Conservation (phyloP, 179 eudicot genomes). For the Carnegiea gigantea region DNA sequence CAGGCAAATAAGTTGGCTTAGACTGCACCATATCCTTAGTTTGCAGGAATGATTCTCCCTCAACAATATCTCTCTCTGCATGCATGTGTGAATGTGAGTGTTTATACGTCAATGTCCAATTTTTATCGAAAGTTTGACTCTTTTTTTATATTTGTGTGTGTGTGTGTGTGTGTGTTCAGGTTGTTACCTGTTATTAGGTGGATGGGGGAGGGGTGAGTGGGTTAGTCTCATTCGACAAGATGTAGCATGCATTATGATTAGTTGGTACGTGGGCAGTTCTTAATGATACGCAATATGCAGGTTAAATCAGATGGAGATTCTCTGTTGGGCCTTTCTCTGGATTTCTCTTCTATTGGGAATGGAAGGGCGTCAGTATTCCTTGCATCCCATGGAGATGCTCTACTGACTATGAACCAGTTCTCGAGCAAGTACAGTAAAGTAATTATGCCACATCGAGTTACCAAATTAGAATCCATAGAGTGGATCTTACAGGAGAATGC, state of each 20-base stretch:
- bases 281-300: constrained; percentile 38
- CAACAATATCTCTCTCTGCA: neutral
- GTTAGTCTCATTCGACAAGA: neutral
- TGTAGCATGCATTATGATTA: neutral
- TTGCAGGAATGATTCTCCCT: neutral
- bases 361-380: constrained; percentile 53
- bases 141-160: too few species aligned
- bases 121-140: too few species aligned
- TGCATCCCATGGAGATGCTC: constrained; percentile 56
- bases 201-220: neutral
- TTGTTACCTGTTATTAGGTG: neutral
- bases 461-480: constrained; percentile 38
- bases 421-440: constrained; percentile 55
- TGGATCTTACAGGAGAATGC: constrained; percentile 66
- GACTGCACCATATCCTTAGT: too few species aligned
- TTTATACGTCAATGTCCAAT: too few species aligned
- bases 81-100: neutral
- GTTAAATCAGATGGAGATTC: constrained; percentile 69
- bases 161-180: neutral
- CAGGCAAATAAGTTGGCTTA: too few species aligned
- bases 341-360: constrained; percentile 39
- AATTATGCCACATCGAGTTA: constrained; percentile 58
- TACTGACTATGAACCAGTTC: constrained; percentile 51
- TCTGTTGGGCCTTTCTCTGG: constrained; percentile 65
- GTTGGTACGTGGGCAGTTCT: neutral